Evolutionary conservation across 441 rosid genomes (phyloP).

Genomic region (Capsella rubella): DNA sequence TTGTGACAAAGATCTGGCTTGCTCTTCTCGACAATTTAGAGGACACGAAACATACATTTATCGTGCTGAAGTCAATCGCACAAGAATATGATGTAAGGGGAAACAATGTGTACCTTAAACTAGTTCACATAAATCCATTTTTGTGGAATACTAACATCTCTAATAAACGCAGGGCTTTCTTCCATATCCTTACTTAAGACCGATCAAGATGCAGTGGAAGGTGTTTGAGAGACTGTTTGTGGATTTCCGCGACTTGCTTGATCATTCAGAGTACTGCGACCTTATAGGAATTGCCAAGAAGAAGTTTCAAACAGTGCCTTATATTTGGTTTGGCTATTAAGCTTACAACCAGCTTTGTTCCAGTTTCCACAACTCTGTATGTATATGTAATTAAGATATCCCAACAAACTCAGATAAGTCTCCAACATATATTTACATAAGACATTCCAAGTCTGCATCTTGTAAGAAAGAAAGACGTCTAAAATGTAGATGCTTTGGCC

Average conservation of each 20-base stretch:
- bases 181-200: conserved; percentile 81
- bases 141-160: conserved; percentile 2
- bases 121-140: not conserved
- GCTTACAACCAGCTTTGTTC: not conserved
- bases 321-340: conserved; percentile 71
- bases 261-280: conserved; percentile 66
- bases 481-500: conserved; percentile 12
- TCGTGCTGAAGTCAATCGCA: conserved; percentile 73
- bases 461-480: conserved; percentile 41
- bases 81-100: conserved; percentile 76
- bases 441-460: conserved; percentile 16
- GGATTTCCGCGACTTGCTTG: conserved; percentile 83
- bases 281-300: conserved; percentile 72
- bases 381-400: not conserved
- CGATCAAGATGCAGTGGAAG: conserved; percentile 75
- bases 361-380: not conserved
- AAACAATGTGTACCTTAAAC: not conserved
- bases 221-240: conserved; percentile 85
- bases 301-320: conserved; percentile 79
- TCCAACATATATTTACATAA: not conserved
- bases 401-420: not conserved
- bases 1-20: conserved; percentile 78
- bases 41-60: conserved; percentile 72
- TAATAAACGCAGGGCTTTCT: conserved; percentile 65
- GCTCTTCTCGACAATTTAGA: conserved; percentile 81